phyloP scores from a whole-genome alignment of 2,329 filamentous ascomycete species.

The Aspergillus neotritici region DNA sequence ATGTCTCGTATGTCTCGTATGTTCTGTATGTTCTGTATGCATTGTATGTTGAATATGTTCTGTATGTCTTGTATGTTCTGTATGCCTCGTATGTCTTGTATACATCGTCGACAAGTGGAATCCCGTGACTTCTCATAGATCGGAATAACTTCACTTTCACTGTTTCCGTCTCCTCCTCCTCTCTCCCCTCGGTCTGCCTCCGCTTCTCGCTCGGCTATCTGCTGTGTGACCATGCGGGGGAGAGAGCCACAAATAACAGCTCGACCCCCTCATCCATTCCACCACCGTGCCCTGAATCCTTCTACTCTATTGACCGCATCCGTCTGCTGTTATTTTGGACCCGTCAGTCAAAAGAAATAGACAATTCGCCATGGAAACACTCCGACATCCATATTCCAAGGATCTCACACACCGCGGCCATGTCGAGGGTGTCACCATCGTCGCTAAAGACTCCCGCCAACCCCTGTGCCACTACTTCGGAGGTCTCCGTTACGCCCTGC shows the following conservation, averaged over 20 bases:
- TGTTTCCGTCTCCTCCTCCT: background rate
- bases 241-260: too few relatives aligned
- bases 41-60: too few relatives aligned
- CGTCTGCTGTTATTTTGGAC: background rate
- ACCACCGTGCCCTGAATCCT: too few relatives aligned
- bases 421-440: slow-evolving; percentile 46
- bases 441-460: slow-evolving; percentile 22
- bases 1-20: too few relatives aligned
- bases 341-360: background rate
- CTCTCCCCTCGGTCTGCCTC: background rate
- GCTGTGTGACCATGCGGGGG: too few relatives aligned
- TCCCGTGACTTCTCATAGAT: too few relatives aligned
- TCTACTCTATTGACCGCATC: background rate
- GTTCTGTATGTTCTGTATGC: too few relatives aligned
- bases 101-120: too few relatives aligned
- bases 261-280: too few relatives aligned
- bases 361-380: slow-evolving; percentile 20
- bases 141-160: background rate
- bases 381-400: slow-evolving; percentile 17
- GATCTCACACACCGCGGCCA: slow-evolving; percentile 40
- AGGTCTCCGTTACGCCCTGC: slow-evolving; percentile 51
- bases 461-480: slow-evolving; percentile 49
- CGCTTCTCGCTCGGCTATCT: too few relatives aligned
- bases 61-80: too few relatives aligned
- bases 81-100: too few relatives aligned